Base-by-base conservation (phyloP, 805 yeast genomes). In the Debaryomyces maramus region DNA sequence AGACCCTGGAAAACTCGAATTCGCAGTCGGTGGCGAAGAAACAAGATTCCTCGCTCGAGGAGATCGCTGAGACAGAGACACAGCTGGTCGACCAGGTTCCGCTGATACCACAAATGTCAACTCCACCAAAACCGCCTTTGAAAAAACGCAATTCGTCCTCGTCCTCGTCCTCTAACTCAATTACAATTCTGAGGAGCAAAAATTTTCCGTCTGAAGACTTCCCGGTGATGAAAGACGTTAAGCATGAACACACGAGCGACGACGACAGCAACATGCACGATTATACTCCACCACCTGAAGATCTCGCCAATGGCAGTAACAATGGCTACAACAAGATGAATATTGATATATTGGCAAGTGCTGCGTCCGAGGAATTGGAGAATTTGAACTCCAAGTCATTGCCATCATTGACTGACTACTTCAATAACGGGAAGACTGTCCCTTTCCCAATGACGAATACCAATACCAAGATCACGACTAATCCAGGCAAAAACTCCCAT, bases 301-400 rank as follows among this genome's bases (percentile, higher is more conserved):
- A 38, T 9, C 13, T 23, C 4, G 32, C 37, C 11, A 13, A n/a
- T 5, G 9, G 16, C 3, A 15, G 20, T 18, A 16, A 17, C 17
- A 7, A 19, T 20, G 5, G 21, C 31, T n/a, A 38, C 31, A n/a
- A 32, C 39, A 41, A 40, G 2, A 49, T 68, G 57, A 75, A 73
- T 48, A 77, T 77, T 36, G 78, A 77, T 51, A 60, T 75, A 3
- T 56, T 77, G 34, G 81, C 81, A 5, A 61, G 73, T 9, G 80
- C 81, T 5, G 81, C 82, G 3, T 67, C 78, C 3, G 78, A 76
- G 51, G 82, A 77, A 53, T 62, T 77, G 41, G 67, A 67, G 39
- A 65, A 67, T 42, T 46, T 77, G 44, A 67, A 69, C 47, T 72
- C 75, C n/a, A 75, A 72, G 52, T 74, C 80, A 6, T 60, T 77